phyloP scores from a whole-genome alignment of 805 yeast species.

The Torulaspora franciscae region DNA sequence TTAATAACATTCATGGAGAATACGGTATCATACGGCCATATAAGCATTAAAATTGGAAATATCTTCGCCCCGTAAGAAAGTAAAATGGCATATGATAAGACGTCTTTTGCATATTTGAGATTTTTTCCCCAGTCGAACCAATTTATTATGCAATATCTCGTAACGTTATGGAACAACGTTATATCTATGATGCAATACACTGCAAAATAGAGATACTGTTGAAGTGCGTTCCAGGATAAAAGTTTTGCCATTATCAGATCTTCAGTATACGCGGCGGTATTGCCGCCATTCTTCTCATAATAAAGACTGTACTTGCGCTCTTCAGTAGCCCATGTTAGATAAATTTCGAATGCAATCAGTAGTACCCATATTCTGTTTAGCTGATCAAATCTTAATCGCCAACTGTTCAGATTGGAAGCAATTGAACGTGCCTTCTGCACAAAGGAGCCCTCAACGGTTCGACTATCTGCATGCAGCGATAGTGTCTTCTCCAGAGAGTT shows the following conservation, averaged over 20 bases:
- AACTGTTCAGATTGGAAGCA: constrained; percentile 12
- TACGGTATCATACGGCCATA: constrained; percentile 93
- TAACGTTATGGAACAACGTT: constrained; percentile 37
- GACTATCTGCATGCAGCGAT: constrained; percentile 16
- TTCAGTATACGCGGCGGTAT: background rate
- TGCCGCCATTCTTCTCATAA: background rate
- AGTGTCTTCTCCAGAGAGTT: constrained; percentile 44
- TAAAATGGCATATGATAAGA: constrained; percentile 60
- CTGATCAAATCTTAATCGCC: constrained; percentile 24
- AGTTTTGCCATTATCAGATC: constrained; percentile 33
- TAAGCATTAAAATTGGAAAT: constrained; percentile 86
- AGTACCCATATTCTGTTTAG: constrained; percentile 53
- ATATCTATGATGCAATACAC: constrained; percentile 48
- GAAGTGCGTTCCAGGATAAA: constrained; percentile 34
- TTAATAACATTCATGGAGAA: constrained; percentile 56
- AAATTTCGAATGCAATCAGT: constrained; percentile 77
- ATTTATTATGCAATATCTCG: constrained; percentile 32
- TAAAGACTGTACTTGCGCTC: constrained; percentile 47
- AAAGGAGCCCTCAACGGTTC: constrained; percentile 2
- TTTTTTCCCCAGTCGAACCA: constrained; percentile 32
- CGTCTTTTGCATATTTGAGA: constrained; percentile 22
- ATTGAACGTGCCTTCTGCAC: constrained; percentile 4
- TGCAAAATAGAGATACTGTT: constrained; percentile 56
- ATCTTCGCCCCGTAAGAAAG: constrained; percentile 75
- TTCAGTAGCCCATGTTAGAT: constrained; percentile 85